These are phyloP conservation scores for Cutaneotrichosporon sp. DNA, from an alignment of 1,284 basidiomycete species.

Conservation along the genomic window DNA sequence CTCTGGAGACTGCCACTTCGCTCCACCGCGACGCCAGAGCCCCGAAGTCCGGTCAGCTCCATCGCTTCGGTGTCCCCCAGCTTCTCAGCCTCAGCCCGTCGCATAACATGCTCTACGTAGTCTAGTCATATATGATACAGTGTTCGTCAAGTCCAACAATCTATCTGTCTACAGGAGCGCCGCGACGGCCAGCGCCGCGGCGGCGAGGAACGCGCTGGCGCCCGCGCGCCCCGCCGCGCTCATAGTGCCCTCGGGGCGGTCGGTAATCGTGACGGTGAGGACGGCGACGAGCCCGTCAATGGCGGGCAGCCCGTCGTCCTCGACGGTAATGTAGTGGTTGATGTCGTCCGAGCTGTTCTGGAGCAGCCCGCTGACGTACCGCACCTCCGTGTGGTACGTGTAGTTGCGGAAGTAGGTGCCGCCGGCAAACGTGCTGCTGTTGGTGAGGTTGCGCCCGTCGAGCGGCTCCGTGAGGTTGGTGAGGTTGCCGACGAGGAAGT, in stretches of 20 bases:
- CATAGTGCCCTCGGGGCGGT: background rate
- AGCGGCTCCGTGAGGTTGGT: constrained; percentile 56
- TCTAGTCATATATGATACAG: background rate
- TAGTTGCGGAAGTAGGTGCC: constrained; percentile 54
- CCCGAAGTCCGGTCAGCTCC: too few relatives aligned
- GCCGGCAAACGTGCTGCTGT: constrained; percentile 54
- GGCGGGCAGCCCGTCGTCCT: constrained; percentile 62
- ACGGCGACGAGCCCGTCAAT: constrained; percentile 85
- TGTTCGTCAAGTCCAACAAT: background rate
- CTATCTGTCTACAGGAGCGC: background rate
- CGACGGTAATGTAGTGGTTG: constrained; percentile 72
- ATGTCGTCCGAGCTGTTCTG: constrained; percentile 69
- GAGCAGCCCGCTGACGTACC: constrained; percentile 69
- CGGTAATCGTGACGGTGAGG: constrained; percentile 67
- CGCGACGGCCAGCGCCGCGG: background rate
- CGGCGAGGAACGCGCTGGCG: background rate
- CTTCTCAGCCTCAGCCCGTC: too few relatives aligned
- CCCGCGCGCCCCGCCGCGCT: background rate
- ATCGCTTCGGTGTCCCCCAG: too few relatives aligned
- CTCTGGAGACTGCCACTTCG: too few relatives aligned
- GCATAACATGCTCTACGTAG: too few relatives aligned
- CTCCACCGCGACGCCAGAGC: too few relatives aligned
- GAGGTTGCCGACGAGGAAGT: constrained; percentile 79
- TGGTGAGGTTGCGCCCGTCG: constrained; percentile 62
- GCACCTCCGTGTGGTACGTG: constrained; percentile 68